Base-by-base conservation (phyloP, 306 rosid genomes). In the Luffa acutangula region DNA sequence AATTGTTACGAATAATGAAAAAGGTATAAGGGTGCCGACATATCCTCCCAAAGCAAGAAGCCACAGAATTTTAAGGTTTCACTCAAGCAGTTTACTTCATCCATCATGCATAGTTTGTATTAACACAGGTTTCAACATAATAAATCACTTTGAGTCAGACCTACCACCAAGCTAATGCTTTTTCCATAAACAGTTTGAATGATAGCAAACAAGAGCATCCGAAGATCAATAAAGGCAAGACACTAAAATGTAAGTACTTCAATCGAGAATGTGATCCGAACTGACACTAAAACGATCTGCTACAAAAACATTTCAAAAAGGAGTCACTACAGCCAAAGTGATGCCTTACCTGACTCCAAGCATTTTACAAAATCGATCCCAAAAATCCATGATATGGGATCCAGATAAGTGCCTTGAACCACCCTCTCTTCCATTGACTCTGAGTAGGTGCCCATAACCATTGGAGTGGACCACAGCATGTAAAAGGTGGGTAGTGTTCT, bases 401-500 rank as follows among this genome's bases (percentile, higher is more conserved):
- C 99, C 99, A 72, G 94, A 95, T 53, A 95, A 87, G 84, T 89
- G 76, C 85, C 87, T 87, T 1, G 99, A 95, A 15, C 99, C 97
- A 81, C 97, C 99, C 89, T 95, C 99, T 81, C 90, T 89, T 58
- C 99, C 99, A 88, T 95, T 92, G 82, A 95, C 93, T 82, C 97
- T 89, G 20, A 95, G 97, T 85, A 95, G 97, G 82, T 92, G 99
- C 36, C 99, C 97, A 85, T 86, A 92, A 78, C 99, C 99, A 87
- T 95, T 95, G 43, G 93, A 92, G 85, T 95, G 99, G 79, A 95
- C 86, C 17, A 95, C 97, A 21, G 97, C 99, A 79, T 95, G 99
- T 12, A 95, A 85, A 60, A 95, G 93, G 89, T 95, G 97, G 58
- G 89, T 87, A 0, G 94, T 93, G 85, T 92, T 93, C 86, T 93